These are phyloP conservation scores for Boletellus sp. DNA, from an alignment of 1,284 basidiomycete genomes.

Conservation along the genomic window DNA sequence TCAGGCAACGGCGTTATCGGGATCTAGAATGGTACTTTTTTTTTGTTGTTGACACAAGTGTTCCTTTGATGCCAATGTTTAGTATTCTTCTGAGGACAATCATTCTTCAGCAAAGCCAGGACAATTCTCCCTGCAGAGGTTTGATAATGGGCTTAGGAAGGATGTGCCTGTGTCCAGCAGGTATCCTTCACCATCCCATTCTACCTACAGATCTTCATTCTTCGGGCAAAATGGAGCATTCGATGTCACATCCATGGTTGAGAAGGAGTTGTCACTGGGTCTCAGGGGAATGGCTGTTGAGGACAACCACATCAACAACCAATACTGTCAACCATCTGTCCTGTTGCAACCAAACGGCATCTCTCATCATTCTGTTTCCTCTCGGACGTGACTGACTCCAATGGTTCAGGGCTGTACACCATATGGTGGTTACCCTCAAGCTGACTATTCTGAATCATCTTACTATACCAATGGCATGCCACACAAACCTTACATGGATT, in stretches of 20 bases:
- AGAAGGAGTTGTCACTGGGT: slow-evolving; percentile 53
- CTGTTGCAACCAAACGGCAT: slow-evolving; percentile 24
- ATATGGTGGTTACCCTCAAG: slow-evolving; percentile 50
- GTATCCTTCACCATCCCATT: slow-evolving; percentile 46
- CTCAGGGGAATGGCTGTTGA: slow-evolving; percentile 68
- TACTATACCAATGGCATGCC: slow-evolving; percentile 50
- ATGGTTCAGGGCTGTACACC: slow-evolving; percentile 45
- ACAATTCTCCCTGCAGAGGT: slow-evolving; percentile 54
- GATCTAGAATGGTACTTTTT: slow-evolving; percentile 40
- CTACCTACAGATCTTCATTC: slow-evolving; percentile 37
- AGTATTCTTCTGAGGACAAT: slow-evolving; percentile 43
- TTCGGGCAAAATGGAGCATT: slow-evolving; percentile 37
- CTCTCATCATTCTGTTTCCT: slow-evolving; percentile 24
- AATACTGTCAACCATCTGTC: slow-evolving; percentile 30
- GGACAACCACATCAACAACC: slow-evolving; percentile 46
- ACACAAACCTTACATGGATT: too few species aligned
- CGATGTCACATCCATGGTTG: slow-evolving; percentile 44
- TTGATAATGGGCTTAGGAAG: slow-evolving; percentile 44
- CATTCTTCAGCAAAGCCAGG: slow-evolving; percentile 44
- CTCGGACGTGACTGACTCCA: slow-evolving; percentile 39
- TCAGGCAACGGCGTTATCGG: slow-evolving; percentile 39
- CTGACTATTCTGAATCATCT: slow-evolving; percentile 53
- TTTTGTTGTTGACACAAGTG: background rate
- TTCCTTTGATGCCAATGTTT: slow-evolving; percentile 14
- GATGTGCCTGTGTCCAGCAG: slow-evolving; percentile 38